Percentiles rank a stretch among this genome's conserved stretches.
Conservation (phyloP, 2,329 filamentous ascomycete genomes). For the Fusarium vanettenii region DNA sequence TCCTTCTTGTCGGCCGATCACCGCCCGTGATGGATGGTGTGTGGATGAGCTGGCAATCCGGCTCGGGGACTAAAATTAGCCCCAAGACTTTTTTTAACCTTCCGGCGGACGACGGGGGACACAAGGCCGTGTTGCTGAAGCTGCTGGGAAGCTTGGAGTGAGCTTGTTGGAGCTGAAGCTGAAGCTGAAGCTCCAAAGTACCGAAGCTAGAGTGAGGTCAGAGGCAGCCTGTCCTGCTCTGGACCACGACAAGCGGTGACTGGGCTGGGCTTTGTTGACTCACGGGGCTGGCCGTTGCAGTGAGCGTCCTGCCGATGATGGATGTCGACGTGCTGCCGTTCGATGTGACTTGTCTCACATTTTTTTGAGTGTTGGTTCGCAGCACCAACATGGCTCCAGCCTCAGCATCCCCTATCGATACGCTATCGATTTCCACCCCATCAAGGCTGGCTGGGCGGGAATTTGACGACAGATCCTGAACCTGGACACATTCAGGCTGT, state of each 20-base stretch:
- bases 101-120: conserved; percentile 25
- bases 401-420: conserved; percentile 14
- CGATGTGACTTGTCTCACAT: conserved; percentile 4
- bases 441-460: conserved; percentile 12
- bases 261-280: background rate
- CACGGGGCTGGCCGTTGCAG: background rate
- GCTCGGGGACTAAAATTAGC: conserved; percentile 44
- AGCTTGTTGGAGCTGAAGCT: conserved; percentile 7
- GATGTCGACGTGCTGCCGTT: background rate
- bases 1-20: conserved; percentile 41
- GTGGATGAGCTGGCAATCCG: conserved; percentile 43
- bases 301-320: background rate
- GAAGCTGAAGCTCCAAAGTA: conserved; percentile 12
- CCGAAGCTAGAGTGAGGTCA: conserved; percentile 1
- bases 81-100: conserved; percentile 26
- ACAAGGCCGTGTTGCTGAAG: conserved; percentile 20
- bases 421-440: conserved; percentile 22
- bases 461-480: conserved; percentile 1
- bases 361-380: conserved; percentile 2
- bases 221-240: conserved; percentile 27
- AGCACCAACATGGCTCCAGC: background rate
- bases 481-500: background rate
- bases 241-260: conserved; percentile 28
- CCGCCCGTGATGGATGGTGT: conserved; percentile 37
- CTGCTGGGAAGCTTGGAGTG: conserved; percentile 1